phyloP scores from a whole-genome alignment of 2,329 filamentous ascomycete species.

The Xylogone sp. region DNA sequence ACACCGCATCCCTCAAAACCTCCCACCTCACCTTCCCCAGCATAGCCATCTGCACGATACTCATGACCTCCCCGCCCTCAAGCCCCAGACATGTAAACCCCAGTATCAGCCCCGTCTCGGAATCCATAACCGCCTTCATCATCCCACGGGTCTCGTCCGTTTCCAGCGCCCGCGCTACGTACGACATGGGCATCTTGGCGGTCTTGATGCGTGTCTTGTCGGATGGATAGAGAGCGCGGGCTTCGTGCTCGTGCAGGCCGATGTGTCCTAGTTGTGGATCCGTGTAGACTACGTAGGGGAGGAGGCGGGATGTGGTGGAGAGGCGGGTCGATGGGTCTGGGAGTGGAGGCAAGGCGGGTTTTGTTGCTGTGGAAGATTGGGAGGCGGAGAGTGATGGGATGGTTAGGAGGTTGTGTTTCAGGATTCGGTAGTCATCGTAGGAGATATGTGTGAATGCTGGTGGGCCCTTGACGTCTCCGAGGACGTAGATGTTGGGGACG shows the following conservation, averaged over 20 bases:
- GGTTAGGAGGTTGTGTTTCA: constrained; percentile 40
- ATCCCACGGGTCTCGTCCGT: constrained; percentile 47
- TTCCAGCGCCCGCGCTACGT: constrained; percentile 47
- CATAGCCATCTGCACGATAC: constrained; percentile 49
- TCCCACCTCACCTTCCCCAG: constrained; percentile 42
- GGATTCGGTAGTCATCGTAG: constrained; percentile 52
- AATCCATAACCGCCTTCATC: constrained; percentile 49
- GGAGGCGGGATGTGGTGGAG: constrained; percentile 29
- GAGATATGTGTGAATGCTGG: constrained; percentile 53
- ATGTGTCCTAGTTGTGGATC: constrained; percentile 51
- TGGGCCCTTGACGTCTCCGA: constrained; percentile 49
- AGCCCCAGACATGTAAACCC: constrained; percentile 48
- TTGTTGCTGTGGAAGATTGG: neutral
- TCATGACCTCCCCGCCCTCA: constrained; percentile 51
- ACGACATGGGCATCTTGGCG: constrained; percentile 48
- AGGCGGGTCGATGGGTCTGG: constrained; percentile 17
- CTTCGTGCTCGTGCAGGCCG: constrained; percentile 41
- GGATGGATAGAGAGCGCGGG: constrained; percentile 18
- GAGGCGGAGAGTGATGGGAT: constrained; percentile 9
- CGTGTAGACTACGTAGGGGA: constrained; percentile 49
- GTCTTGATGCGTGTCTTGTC: constrained; percentile 31
- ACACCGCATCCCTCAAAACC: constrained; percentile 42
- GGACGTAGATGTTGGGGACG: constrained; percentile 38
- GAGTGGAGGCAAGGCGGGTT: constrained; percentile 16
- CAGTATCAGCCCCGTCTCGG: constrained; percentile 43